Conservation (phyloP, 495 filamentous ascomycete species). For the Mycothermus thermophilus region DNA sequence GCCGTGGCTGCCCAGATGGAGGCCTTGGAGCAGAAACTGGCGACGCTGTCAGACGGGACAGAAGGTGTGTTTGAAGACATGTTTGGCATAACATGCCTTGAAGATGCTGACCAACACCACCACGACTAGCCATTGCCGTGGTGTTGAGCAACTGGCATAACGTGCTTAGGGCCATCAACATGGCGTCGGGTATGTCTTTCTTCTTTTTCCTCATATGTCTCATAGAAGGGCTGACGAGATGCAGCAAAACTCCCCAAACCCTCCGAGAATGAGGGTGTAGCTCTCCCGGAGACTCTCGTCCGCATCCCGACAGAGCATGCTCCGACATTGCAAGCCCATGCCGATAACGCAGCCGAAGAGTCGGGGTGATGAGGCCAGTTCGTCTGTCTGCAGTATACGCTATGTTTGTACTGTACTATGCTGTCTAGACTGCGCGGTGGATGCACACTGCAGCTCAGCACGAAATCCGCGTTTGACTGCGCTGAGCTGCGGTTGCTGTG, state of each 20-base stretch:
- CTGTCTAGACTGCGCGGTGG: too few relatives aligned
- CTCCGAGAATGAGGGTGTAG: constrained; percentile 25
- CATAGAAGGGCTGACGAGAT: constrained; percentile 40
- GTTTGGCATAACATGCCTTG: not conserved
- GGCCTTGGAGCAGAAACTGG: constrained; percentile 71
- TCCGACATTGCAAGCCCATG: constrained; percentile 38
- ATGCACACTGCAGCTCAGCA: too few relatives aligned
- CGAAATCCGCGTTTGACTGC: too few relatives aligned
- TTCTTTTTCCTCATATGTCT: not conserved
- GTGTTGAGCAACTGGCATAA: constrained; percentile 95
- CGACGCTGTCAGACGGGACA: constrained; percentile 80
- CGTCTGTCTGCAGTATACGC: too few relatives aligned
- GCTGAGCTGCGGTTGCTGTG: too few relatives aligned
- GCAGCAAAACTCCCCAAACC: constrained; percentile 37
- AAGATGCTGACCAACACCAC: not conserved
- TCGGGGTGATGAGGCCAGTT: constrained; percentile 10
- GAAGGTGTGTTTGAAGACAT: constrained; percentile 46
- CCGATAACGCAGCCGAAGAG: constrained; percentile 28
- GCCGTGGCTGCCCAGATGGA: constrained; percentile 85
- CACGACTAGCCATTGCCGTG: constrained; percentile 85
- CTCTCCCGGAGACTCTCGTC: constrained; percentile 66
- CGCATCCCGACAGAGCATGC: constrained; percentile 62
- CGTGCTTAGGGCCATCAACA: constrained; percentile 81
- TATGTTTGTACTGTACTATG: too few relatives aligned
- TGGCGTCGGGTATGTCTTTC: constrained; percentile 71